Percentiles rank a stretch among this genome's conserved stretches.
These are phyloP conservation scores for Cucurbita pepo DNA, from an alignment of 306 rosid species.

Conservation along the genomic window DNA sequence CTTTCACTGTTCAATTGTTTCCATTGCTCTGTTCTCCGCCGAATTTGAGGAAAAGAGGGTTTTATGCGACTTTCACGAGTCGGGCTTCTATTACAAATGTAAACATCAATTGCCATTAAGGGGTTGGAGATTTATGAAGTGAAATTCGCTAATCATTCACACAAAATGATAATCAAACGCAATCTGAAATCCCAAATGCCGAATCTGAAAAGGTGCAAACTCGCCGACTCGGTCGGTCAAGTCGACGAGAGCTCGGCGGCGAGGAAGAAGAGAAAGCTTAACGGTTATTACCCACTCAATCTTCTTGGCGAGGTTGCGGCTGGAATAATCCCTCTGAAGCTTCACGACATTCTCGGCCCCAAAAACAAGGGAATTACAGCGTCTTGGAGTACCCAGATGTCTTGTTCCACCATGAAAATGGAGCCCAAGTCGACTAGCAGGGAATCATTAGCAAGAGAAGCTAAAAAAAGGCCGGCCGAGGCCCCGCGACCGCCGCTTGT, in stretches of 20 bases:
- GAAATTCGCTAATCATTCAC: slow-evolving; percentile 1
- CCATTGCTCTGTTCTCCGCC: slow-evolving; percentile 55
- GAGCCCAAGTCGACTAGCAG: slow-evolving; percentile 28
- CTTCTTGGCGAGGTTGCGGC: slow-evolving; percentile 86
- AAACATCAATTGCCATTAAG: slow-evolving; percentile 16
- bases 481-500: slow-evolving; percentile 79
- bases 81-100: slow-evolving; percentile 13
- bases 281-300: slow-evolving; percentile 63
- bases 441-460: slow-evolving; percentile 15
- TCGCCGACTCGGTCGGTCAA: slow-evolving; percentile 50
- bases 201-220: slow-evolving; percentile 74
- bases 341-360: slow-evolving; percentile 43
- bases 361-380: slow-evolving; percentile 51
- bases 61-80: slow-evolving; percentile 22
- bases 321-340: slow-evolving; percentile 51
- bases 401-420: slow-evolving; percentile 39
- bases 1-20: slow-evolving; percentile 5
- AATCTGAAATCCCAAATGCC: slow-evolving; percentile 95
- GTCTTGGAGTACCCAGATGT: slow-evolving; percentile 47
- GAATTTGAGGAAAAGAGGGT: slow-evolving; percentile 37
- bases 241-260: slow-evolving; percentile 47
- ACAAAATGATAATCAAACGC: slow-evolving; percentile 77
- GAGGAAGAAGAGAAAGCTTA: slow-evolving; percentile 63
- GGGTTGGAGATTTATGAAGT: slow-evolving; percentile 4
- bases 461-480: slow-evolving; percentile 22